A percentile compares a stretch with the other conserved stretches of the same genome.
Evolutionary conservation across 495 filamentous ascomycete species (phyloP).

Genomic region (Penicillium nucicola): DNA sequence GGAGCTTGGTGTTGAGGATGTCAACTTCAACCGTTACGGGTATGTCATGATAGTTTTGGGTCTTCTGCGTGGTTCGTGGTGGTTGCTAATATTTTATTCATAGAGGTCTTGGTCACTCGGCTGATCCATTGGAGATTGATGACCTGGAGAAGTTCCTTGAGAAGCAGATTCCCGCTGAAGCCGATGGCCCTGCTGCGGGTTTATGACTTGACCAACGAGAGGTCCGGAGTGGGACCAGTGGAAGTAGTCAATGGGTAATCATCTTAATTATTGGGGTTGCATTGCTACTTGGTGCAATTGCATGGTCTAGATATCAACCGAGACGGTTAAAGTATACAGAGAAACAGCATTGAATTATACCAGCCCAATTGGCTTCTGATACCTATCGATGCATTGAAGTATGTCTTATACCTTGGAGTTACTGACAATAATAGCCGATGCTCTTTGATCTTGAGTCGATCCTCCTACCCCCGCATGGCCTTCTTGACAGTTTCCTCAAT

Average conservation of each 20-base stretch:
- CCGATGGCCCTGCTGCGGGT: constrained; percentile 50
- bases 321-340: not conserved
- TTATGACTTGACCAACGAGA: constrained; percentile 37
- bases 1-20: constrained; percentile 60
- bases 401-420: not conserved
- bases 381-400: not conserved
- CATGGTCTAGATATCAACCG: constrained; percentile 14
- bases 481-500: constrained; percentile 31
- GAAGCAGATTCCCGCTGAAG: constrained; percentile 57
- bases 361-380: not conserved
- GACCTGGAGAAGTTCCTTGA: constrained; percentile 77
- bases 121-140: constrained; percentile 74
- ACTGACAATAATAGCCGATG: not conserved
- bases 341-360: not conserved
- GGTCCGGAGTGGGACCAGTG: not conserved
- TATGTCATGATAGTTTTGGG: constrained; percentile 37
- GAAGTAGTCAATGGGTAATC: constrained; percentile 12
- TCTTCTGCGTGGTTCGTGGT: not conserved
- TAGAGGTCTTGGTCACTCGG: constrained; percentile 71
- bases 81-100: constrained; percentile 16
- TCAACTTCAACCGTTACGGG: constrained; percentile 74
- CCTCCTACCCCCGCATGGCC: constrained; percentile 11
- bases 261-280: constrained; percentile 39
- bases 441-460: not conserved
- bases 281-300: constrained; percentile 50